Base-by-base conservation (phyloP, 2,329 filamentous ascomycete genomes). In the Fusarium lyarnte region DNA sequence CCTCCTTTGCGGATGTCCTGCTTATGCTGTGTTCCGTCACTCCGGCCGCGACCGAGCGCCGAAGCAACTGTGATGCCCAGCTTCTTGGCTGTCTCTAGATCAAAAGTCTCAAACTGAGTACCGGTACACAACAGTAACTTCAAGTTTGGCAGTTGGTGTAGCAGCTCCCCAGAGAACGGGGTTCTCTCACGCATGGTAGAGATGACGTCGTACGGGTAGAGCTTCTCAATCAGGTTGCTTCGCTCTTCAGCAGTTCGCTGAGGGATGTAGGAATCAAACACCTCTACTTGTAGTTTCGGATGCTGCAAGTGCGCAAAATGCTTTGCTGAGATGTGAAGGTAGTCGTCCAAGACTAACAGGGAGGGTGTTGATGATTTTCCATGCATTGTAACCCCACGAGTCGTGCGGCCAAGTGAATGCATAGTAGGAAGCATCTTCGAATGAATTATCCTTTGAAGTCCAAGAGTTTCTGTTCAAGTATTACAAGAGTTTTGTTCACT, bases 391-490 rank as follows among this genome's bases (percentile, higher is more conserved):
- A 33, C 35, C 7, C 55, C 45, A 13, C 45, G 55, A 14, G 45
- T 33, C 8, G 23, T 33, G 8, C 25, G 45, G 10, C 19, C 3
- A 21, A 39, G 35, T 0, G 17, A 39, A 38, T 43, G 55, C 9
- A 49, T n/a, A 38, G 33, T 25, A 7, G 43, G 25, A 19, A 53
- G 9, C 55, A 58, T 53, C 1, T 31, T 10, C 21, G 9, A 33
- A 5, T n/a, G 3, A 33, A 5, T n/a, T 2, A 7, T 23, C 5
- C n/a, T 16, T 25, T 9, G 0, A 5, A 27, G 2, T 10, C 2
- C 4, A 5, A 5, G 13, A 9, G 23, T 2, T 21, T 27, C 1
- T 9, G 6, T n/a, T 1, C 8, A 7, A n/a, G 4, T n/a, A 6
- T 9, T 6, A 9, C 12, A n/a, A n/a, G 4, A 27, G 10, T 3